Evolutionary conservation across 164 flowering plant genomes (phyloP).

Genomic region (Magnolia sinica): DNA sequence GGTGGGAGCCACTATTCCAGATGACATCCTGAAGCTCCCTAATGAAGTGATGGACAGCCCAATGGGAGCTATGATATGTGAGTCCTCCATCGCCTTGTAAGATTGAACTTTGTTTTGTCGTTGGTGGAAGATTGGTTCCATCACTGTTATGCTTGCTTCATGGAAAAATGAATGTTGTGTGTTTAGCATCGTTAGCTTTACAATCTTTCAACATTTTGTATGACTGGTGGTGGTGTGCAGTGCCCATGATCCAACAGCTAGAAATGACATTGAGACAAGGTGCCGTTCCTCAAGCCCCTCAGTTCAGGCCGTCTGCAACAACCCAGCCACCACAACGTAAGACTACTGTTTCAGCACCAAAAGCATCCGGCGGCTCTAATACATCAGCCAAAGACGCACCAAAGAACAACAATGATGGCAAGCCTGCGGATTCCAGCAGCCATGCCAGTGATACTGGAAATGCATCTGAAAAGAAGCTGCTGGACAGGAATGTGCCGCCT

Average conservation of each 20-base stretch:
- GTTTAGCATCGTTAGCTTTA: background rate
- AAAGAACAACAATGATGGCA: background rate
- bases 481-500: slow-evolving; percentile 12
- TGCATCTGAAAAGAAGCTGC: background rate
- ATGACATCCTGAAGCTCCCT: slow-evolving; percentile 88
- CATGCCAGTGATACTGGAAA: background rate
- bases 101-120: background rate
- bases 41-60: slow-evolving; percentile 89
- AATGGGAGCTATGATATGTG: slow-evolving; percentile 83
- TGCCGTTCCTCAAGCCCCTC: slow-evolving; percentile 89
- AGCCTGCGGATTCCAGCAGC: background rate
- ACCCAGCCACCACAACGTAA: slow-evolving; percentile 18
- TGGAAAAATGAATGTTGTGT: background rate
- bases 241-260: slow-evolving; percentile 95
- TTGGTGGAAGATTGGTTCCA: background rate
- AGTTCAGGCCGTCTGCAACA: slow-evolving; percentile 48
- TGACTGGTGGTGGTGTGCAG: slow-evolving; percentile 32
- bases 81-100: slow-evolving; percentile 28
- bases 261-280: slow-evolving; percentile 71
- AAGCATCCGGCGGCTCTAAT: background rate
- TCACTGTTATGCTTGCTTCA: background rate
- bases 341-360: background rate
- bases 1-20: slow-evolving; percentile 74
- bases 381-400: background rate
- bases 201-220: background rate